Evolutionary conservation across 768 basidiomycete genomes (phyloP), one percentile per base, ranked within the genome.

Genomic region (Pleurotus ostreatus): DNA sequence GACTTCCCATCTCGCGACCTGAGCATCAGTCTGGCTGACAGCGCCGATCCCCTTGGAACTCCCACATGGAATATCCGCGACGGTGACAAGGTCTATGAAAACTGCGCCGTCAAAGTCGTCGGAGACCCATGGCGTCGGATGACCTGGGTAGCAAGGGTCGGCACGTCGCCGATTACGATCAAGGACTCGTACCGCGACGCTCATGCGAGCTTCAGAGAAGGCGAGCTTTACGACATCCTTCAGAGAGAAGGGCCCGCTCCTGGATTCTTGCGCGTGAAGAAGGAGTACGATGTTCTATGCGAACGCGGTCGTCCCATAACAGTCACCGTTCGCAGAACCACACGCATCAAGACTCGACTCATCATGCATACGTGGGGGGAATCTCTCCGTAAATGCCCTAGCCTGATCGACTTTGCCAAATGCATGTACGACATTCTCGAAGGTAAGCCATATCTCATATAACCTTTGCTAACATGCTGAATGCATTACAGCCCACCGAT

Each of bases 81-180:
- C 51, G 20, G 26, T 30, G 57, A 30, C 23, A 30, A 41, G 39
- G 26, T 44, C 7, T 45, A 57, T 25, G 5, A 37, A 16, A 44
- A 37, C 26, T 57, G 48, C 57, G 25, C 40, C 7, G 57, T 57
- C 20, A 49, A 52, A 16, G 41, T 53, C 43, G 57, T 57, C 22
- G 57, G 51, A 37, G 16, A 34, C 7, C 56, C 56, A 16, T 57
- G 56, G 56, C 37, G 38, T 5, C 34, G 55, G 26, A 46, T 49
- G 49, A 57, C 46, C 47, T 57, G 55, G 55, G 44, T 57, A 34
- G 57, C 41, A 52, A n/a, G n/a, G 1, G 7, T 22, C 11, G 23
- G 38, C 16, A 18, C 15, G 16, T 16, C 18, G 25, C n/a, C 37
- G 44, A 41, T 34, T 11, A 41, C 52, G 23, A 51, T 51, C 38